These are phyloP conservation scores for Calcarisporium arbuscula DNA, from an alignment of 2,329 filamentous ascomycete genomes.

Conservation along the genomic window DNA sequence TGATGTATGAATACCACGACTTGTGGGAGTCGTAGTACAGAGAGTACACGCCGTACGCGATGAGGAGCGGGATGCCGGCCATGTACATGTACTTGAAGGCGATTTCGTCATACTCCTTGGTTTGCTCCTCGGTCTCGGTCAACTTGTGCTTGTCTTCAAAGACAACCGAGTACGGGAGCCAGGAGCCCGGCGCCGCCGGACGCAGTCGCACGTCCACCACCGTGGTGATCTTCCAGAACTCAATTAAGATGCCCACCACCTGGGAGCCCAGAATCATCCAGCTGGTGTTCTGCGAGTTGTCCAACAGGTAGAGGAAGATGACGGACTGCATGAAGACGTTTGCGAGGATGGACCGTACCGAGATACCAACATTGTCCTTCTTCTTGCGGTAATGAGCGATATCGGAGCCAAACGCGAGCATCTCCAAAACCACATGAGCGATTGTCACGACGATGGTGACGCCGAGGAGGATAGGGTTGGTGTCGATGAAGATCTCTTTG, in stretches of 20 bases:
- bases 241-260: conserved; percentile 67
- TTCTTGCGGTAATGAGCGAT: conserved; percentile 99
- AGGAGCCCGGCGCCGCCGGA: conserved; percentile 57
- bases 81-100: conserved; percentile 98
- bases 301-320: conserved; percentile 93
- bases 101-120: conserved; percentile 95
- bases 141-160: conserved; percentile 98
- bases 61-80: conserved; percentile 77
- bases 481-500: conserved; percentile 91
- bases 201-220: conserved; percentile 83
- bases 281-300: conserved; percentile 95
- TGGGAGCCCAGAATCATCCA: conserved; percentile 99
- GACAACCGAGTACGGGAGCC: conserved; percentile 70
- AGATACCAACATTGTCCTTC: conserved; percentile 98
- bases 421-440: conserved; percentile 91
- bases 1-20: conserved; percentile 95
- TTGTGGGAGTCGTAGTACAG: conserved; percentile 92
- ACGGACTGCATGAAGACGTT: conserved; percentile 97
- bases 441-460: conserved; percentile 81
- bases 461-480: conserved; percentile 82
- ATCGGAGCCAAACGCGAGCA: conserved; percentile 93
- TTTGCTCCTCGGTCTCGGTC: conserved; percentile 92
- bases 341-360: conserved; percentile 88
- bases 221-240: conserved; percentile 93
- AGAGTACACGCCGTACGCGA: conserved; percentile 87